These are phyloP conservation scores for Fusarium dimerum DNA, from an alignment of 2,329 filamentous ascomycete species.

Conservation along the genomic window DNA sequence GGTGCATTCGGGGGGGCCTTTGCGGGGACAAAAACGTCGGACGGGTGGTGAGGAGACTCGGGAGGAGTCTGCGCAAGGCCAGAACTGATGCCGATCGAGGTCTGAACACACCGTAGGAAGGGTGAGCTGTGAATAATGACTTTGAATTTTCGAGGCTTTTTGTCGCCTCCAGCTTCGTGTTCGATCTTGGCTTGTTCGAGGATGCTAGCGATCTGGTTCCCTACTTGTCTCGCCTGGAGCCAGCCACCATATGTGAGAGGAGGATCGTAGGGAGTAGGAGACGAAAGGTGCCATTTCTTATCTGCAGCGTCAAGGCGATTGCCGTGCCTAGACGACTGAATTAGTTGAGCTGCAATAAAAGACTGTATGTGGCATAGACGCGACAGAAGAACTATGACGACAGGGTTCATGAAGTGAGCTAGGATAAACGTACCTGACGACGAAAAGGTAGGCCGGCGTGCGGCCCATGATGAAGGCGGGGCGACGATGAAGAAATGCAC, in stretches of 20 bases:
- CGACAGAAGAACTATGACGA: slow-evolving; percentile 23
- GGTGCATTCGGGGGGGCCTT: slow-evolving; percentile 28
- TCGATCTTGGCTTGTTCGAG: slow-evolving; percentile 54
- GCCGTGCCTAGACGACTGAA: slow-evolving; percentile 65
- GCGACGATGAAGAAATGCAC: not conserved
- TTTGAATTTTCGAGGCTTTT: slow-evolving; percentile 64
- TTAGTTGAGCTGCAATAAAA: slow-evolving; percentile 11
- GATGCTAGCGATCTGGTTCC: slow-evolving; percentile 79
- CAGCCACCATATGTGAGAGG: slow-evolving; percentile 94
- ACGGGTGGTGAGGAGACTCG: slow-evolving; percentile 35
- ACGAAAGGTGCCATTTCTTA: slow-evolving; percentile 91
- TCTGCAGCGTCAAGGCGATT: slow-evolving; percentile 92
- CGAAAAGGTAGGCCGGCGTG: slow-evolving; percentile 46
- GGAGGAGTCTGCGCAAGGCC: slow-evolving; percentile 67
- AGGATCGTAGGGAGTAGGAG: slow-evolving; percentile 91
- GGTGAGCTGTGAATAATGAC: slow-evolving; percentile 92
- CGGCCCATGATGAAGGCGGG: slow-evolving; percentile 38
- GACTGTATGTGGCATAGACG: slow-evolving; percentile 17
- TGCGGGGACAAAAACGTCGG: slow-evolving; percentile 38
- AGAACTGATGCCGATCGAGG: slow-evolving; percentile 82
- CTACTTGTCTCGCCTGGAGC: slow-evolving; percentile 81
- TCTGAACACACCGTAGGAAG: slow-evolving; percentile 90
- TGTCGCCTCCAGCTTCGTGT: slow-evolving; percentile 33
- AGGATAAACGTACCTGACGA: slow-evolving; percentile 41
- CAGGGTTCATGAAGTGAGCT: slow-evolving; percentile 18